Percentiles rank a stretch among this genome's conserved stretches.
These are phyloP conservation scores for Sicyos edulis DNA, from an alignment of 306 rosid genomes.

Conservation along the genomic window DNA sequence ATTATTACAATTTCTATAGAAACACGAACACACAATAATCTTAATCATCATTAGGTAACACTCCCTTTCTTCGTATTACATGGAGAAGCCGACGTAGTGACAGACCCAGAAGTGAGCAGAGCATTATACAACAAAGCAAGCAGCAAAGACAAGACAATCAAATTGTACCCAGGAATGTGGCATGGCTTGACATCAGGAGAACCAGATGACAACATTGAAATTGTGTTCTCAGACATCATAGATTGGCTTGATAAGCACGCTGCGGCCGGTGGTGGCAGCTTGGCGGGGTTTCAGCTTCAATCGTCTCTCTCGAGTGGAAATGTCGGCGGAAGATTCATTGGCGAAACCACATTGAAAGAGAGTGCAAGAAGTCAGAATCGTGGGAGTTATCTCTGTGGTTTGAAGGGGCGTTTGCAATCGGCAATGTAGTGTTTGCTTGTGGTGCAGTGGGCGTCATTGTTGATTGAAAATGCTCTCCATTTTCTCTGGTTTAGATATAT, in stretches of 20 bases:
- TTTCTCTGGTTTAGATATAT: not conserved
- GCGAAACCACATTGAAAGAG: conserved; percentile 14
- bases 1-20: not conserved
- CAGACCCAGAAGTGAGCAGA: conserved; percentile 90
- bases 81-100: conserved; percentile 82
- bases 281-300: not conserved
- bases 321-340: conserved; percentile 21
- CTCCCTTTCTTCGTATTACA: conserved; percentile 78
- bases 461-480: not conserved
- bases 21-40: too few relatives aligned
- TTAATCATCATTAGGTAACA: conserved; percentile 37
- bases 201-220: conserved; percentile 67
- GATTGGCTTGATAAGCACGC: conserved; percentile 55
- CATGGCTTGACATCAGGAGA: conserved; percentile 73
- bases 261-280: not conserved
- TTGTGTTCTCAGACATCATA: conserved; percentile 58
- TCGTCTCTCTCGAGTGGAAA: conserved; percentile 14
- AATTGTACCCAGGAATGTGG: conserved; percentile 84
- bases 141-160: conserved; percentile 69
- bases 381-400: conserved; percentile 41
- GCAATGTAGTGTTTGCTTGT: conserved; percentile 24
- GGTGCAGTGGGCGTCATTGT: not conserved
- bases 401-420: conserved; percentile 40
- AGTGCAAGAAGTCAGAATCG: not conserved
- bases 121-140: conserved; percentile 57